Evolutionary conservation across 2,329 filamentous ascomycete genomes (phyloP), one percentile per base, ranked within the genome.

Genomic region (Colletotrichum chlorophyti): DNA sequence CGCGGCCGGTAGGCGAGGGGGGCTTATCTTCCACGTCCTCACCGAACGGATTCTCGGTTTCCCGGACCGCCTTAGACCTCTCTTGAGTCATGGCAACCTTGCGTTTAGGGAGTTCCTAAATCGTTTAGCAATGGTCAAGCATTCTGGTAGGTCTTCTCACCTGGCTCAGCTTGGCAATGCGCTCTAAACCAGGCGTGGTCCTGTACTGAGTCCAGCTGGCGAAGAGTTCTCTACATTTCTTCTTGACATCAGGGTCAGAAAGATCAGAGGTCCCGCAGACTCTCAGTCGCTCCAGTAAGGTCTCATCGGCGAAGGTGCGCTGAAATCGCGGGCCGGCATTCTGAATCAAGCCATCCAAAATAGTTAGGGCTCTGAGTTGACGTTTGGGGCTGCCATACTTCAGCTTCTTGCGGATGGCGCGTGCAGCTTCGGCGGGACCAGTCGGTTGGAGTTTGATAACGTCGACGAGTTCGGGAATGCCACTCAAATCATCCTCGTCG

Each of bases 321-420:
- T 97, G 91, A 70, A 98, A 97, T 11, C 89, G 86, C 11, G 89
- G 82, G 2, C 94, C 94, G 3, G 93, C 93, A 76, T 99, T 99
- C 70, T 97, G 91, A 60, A 99, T 95, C 34, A 99, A 82, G 37
- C 91, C 93, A 71, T 99, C 95, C 2, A 99, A 84, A 46, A 99
- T 88, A 10, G 90, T 89, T 19, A 99, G 83, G 31, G 95, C 91
- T 59, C 95, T 87, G 29, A 98, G 82, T 74, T 99, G 95, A 46
- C 93, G 89, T 74, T 98, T 94, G n/a, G 91, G 83, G 68, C 87
- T 96, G 66, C 95, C 95, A 75, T 99, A 98, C 79, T 99, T 99
- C 83, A 99, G 85, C 80, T 98, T 98, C 84, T 99, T 99, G 60
- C 95, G 87, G 66, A 99, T 85, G 43, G 95, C 93, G 69, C 95